Percentiles rank a stretch among this genome's conserved stretches.
phyloP scores from a whole-genome alignment of 2,329 filamentous ascomycete species.

The Biscogniauxia sp. region DNA sequence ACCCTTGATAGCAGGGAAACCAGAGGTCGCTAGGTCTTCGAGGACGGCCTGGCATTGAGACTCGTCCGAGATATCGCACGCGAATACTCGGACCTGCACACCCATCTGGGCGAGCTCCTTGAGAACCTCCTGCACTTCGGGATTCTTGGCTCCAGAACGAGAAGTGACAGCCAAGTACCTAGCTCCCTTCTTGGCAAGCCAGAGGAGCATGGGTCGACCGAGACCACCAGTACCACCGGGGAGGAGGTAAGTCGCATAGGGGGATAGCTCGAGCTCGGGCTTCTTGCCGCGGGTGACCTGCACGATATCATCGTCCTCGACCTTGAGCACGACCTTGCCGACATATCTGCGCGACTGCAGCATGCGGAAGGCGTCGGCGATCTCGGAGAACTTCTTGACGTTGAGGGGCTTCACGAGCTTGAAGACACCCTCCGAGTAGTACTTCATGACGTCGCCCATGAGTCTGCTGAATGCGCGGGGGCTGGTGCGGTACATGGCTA shows the following conservation, averaged over 20 bases:
- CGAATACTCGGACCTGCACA: conserved; percentile 21
- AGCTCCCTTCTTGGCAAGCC: conserved; percentile 34
- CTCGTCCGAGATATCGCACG: conserved; percentile 22
- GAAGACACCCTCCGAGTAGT: conserved; percentile 24
- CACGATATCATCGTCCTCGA: conserved; percentile 24
- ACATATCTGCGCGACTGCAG: conserved; percentile 25
- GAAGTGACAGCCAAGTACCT: conserved; percentile 32
- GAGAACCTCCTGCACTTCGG: conserved; percentile 26
- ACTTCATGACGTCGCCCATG: conserved; percentile 24
- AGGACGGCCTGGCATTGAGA: conserved; percentile 24
- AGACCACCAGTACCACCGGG: conserved; percentile 35
- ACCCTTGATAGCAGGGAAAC: conserved; percentile 27
- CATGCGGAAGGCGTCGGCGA: conserved; percentile 28
- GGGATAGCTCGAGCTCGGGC: conserved; percentile 22
- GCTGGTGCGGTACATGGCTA: conserved; percentile 30
- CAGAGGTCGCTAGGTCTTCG: conserved; percentile 21
- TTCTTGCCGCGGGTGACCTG: conserved; percentile 25
- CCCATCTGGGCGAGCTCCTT: conserved; percentile 21
- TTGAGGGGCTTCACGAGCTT: conserved; percentile 26
- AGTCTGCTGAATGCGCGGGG: conserved; percentile 25
- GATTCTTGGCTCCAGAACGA: conserved; percentile 24
- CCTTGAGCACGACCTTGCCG: conserved; percentile 27
- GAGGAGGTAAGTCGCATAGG: conserved; percentile 32
- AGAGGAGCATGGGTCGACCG: conserved; percentile 29
- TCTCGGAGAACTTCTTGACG: conserved; percentile 28